Evolutionary conservation across 352 stramenopile species (phyloP).

Genomic region (Peronospora farinosa): DNA sequence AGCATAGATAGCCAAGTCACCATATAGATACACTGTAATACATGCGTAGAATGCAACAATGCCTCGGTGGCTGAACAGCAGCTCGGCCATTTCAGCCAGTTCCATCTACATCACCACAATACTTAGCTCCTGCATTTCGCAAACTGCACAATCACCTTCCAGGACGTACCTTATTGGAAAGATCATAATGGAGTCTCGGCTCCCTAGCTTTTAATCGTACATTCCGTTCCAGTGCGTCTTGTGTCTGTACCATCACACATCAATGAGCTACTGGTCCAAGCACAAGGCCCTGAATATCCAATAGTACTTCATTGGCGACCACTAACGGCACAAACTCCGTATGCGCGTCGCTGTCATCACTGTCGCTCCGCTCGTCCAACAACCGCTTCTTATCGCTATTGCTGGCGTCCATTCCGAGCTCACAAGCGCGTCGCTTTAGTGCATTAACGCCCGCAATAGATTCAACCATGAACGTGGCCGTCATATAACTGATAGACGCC

Average conservation of each 20-base stretch:
- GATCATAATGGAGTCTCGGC: constrained; percentile 51
- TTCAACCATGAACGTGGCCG: constrained; percentile 83
- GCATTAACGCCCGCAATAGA: constrained; percentile 77
- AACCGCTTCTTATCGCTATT: constrained; percentile 23
- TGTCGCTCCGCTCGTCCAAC: constrained; percentile 27
- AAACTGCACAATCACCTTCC: not conserved
- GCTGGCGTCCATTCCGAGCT: constrained; percentile 30
- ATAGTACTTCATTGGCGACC: constrained; percentile 62
- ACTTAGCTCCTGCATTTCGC: not conserved
- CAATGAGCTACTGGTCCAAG: constrained; percentile 10
- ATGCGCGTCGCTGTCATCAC: constrained; percentile 38
- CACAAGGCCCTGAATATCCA: constrained; percentile 9
- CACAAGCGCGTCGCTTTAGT: constrained; percentile 46
- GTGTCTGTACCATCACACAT: constrained; percentile 31
- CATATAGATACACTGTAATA: constrained; percentile 79
- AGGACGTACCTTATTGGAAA: constrained; percentile 60
- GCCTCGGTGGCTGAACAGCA: constrained; percentile 61
- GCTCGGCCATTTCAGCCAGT: constrained; percentile 73
- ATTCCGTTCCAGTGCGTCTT: constrained; percentile 51
- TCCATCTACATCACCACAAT: constrained; percentile 53
- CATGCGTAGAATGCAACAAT: constrained; percentile 76
- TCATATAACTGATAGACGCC: constrained; percentile 70
- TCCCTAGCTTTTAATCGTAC: constrained; percentile 32
- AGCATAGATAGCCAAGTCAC: constrained; percentile 83
- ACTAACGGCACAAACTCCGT: constrained; percentile 78